Evolutionary conservation across 192 early-diverging fungal species (phyloP).

Genomic region (Podochytrium sp.): DNA sequence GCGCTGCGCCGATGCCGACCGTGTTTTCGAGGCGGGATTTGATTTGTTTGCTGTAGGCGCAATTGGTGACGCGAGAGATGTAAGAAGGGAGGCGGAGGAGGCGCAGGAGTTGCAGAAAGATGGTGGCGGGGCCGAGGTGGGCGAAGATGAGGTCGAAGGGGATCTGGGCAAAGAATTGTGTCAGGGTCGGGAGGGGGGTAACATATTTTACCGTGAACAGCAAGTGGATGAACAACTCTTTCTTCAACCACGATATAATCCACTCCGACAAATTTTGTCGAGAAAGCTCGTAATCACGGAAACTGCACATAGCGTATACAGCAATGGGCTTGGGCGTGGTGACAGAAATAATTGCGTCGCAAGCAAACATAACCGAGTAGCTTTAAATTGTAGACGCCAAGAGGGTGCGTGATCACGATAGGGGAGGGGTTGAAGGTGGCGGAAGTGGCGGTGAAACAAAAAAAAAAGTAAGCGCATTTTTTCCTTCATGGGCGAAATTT

Average conservation of each 20-base stretch:
- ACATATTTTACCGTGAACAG: background rate
- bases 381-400: background rate
- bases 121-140: background rate
- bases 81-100: background rate
- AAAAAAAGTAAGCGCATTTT: background rate
- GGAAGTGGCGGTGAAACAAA: background rate
- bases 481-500: background rate
- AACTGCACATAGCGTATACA: conserved; percentile 20
- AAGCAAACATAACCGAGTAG: background rate
- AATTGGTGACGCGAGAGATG: background rate
- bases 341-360: conserved; percentile 3
- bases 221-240: background rate
- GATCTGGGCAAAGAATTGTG: background rate
- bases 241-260: background rate
- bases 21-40: background rate
- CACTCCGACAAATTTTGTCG: background rate
- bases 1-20: background rate
- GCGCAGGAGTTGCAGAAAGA: conserved; percentile 1
- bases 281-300: conserved; percentile 20
- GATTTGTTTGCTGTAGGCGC: conserved; percentile 3
- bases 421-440: background rate
- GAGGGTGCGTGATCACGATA: no score
- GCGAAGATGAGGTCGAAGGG: conserved; percentile 14
- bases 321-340: background rate
- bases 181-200: background rate